These are phyloP conservation scores for Multifurca ochricompacta DNA, from an alignment of 768 basidiomycete species.

Conservation along the genomic window DNA sequence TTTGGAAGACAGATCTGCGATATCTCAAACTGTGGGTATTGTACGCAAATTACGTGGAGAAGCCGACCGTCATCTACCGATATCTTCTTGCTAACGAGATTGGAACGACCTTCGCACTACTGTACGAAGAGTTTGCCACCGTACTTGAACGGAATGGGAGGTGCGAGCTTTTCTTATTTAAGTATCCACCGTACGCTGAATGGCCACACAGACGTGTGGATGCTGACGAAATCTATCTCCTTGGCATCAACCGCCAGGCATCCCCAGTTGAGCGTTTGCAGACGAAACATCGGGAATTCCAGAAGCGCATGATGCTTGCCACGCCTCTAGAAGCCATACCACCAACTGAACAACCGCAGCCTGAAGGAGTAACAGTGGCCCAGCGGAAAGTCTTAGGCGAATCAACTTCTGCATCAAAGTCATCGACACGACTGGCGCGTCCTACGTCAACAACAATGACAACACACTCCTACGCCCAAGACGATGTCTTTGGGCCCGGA, in stretches of 20 bases:
- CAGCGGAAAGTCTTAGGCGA: slow-evolving; percentile 40
- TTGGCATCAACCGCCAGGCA: slow-evolving; percentile 83
- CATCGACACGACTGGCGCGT: slow-evolving; percentile 19
- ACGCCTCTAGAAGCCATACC: slow-evolving; percentile 23
- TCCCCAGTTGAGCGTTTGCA: slow-evolving; percentile 74
- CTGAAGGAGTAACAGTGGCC: slow-evolving; percentile 29
- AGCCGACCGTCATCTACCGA: slow-evolving; percentile 78
- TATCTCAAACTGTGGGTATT: slow-evolving; percentile 93
- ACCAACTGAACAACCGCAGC: slow-evolving; percentile 27
- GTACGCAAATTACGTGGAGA: slow-evolving; percentile 89
- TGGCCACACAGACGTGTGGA: slow-evolving; percentile 57
- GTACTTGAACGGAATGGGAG: slow-evolving; percentile 75
- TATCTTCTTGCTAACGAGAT: slow-evolving; percentile 90
- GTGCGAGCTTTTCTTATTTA: slow-evolving; percentile 39
- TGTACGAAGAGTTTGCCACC: slow-evolving; percentile 91
- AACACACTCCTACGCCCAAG: slow-evolving; percentile 18
- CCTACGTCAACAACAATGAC: slow-evolving; percentile 26
- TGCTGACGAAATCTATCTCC: slow-evolving; percentile 82
- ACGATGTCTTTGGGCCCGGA: slow-evolving; percentile 25
- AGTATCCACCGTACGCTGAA: neutral
- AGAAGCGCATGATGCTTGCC: slow-evolving; percentile 78
- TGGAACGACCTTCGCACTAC: slow-evolving; percentile 65
- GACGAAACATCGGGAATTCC: slow-evolving; percentile 75
- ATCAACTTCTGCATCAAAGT: slow-evolving; percentile 29
- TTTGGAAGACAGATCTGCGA: slow-evolving; percentile 71